Base-by-base conservation (phyloP, 306 rosid species). In the Cicer chorassanicum region DNA sequence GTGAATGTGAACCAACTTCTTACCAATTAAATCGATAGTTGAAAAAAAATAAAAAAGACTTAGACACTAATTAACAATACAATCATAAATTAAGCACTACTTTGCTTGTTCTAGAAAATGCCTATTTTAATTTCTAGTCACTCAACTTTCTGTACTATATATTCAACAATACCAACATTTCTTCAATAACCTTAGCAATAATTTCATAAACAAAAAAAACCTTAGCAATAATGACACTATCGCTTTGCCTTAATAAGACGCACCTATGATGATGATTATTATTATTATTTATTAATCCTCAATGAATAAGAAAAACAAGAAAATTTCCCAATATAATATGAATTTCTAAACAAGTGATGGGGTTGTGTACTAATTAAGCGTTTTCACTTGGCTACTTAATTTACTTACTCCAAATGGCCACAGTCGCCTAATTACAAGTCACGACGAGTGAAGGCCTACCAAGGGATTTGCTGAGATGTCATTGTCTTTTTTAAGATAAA, bases 381-480 rank as follows among this genome's bases (percentile, higher is more conserved):
- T 65, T 53, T 65, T 68, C 77, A 53, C 24, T 78, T 71, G 72
- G 55, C 34, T 78, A 41, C 73, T 72, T 16, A 16, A 16, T 16
- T 55, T 53, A 51, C 63, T 72, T 73, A 56, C 70, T 56, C 70
- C 65, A 55, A 73, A 71, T 65, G 74, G 11, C 54, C 61, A 41
- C 51, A 6, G 60, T 78, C 34, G 48, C 78, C 62, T 62, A 71
- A 71, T 71, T 79, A 56, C 63, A 51, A 70, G 29, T 44, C 82
- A 71, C 77, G 59, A 78, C 65, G 19, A 78, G 72, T n/a, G 76
- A 69, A 41, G 24, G 41, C 72, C 74, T 51, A 69, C 62, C 56
- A 40, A 74, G 78, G 53, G 14, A 56, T 78, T 53, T 67, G 86
- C 69, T 70, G 73, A 44, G 73, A 78, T 82, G 74, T 70, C 56